Conservation (phyloP, 2,329 filamentous ascomycete species). For the Cercospora zeina region DNA sequence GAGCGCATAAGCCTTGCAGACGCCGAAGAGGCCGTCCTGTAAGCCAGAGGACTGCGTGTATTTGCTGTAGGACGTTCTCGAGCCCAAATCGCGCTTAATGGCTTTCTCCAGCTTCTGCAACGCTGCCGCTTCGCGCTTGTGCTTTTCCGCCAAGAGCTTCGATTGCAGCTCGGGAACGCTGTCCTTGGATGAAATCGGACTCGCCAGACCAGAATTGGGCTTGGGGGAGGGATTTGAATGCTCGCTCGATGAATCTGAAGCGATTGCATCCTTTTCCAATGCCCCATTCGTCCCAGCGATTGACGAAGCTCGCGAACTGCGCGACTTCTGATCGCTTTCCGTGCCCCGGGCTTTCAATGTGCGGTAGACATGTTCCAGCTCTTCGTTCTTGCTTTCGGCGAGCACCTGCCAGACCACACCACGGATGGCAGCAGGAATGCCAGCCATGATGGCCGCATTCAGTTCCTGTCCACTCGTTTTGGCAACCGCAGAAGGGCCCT, state of each 20-base stretch:
- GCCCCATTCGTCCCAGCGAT: constrained; percentile 55
- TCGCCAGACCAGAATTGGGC: constrained; percentile 50
- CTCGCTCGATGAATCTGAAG: constrained; percentile 81
- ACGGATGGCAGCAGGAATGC: constrained; percentile 90
- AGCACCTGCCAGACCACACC: constrained; percentile 99
- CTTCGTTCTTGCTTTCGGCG: constrained; percentile 90
- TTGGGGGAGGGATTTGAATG: constrained; percentile 73
- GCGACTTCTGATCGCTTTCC: constrained; percentile 61
- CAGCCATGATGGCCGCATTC: constrained; percentile 84
- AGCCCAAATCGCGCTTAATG: constrained; percentile 86
- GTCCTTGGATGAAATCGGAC: constrained; percentile 36
- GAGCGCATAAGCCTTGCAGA: constrained; percentile 96
- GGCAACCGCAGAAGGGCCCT: constrained; percentile 84
- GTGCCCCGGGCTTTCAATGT: constrained; percentile 78
- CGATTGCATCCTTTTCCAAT: constrained; percentile 56
- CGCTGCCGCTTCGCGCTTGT: constrained; percentile 71
- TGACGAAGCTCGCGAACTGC: constrained; percentile 28
- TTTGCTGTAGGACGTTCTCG: constrained; percentile 93
- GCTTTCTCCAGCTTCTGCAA: constrained; percentile 84
- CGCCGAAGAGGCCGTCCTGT: constrained; percentile 89
- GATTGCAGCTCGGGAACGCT: constrained; percentile 58
- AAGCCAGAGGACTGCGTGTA: constrained; percentile 87
- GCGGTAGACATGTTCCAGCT: constrained; percentile 81
- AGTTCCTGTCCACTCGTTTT: constrained; percentile 86
- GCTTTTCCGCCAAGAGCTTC: constrained; percentile 68